phyloP scores from a whole-genome alignment of 345 rosid genomes.

The Pelargonium nanum region DNA sequence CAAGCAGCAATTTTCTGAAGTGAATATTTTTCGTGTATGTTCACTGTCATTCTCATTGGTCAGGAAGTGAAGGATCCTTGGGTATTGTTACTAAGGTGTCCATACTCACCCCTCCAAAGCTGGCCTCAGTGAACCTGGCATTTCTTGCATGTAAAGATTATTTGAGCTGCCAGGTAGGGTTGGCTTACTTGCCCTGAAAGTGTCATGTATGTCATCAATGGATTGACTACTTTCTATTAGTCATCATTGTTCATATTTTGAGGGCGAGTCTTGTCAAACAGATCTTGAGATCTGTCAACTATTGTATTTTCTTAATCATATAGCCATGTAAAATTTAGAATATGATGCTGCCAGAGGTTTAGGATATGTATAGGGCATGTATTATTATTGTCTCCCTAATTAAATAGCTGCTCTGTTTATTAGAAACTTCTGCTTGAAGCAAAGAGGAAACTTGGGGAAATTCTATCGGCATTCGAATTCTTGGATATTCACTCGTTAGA shows the following conservation, averaged over 20 bases:
- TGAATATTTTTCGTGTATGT: constrained; percentile 1
- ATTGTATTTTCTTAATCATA: neutral
- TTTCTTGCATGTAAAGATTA: constrained; percentile 83
- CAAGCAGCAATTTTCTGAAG: neutral
- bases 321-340: neutral
- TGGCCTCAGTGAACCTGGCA: constrained; percentile 75
- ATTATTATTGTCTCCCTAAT: neutral
- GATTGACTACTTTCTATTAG: neutral
- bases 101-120: constrained; percentile 69
- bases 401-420: constrained; percentile 3
- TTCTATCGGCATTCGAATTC: constrained; percentile 87
- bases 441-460: constrained; percentile 83
- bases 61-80: constrained; percentile 95
- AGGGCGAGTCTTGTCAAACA: neutral
- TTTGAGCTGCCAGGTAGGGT: constrained; percentile 73
- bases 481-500: constrained; percentile 68
- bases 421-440: constrained; percentile 84
- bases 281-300: neutral
- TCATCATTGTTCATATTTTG: neutral
- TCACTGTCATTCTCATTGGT: constrained; percentile 10
- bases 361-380: too few species aligned
- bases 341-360: too few species aligned
- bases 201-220: neutral
- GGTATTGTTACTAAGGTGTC: constrained; percentile 94
- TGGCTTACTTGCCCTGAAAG: neutral